These are phyloP conservation scores for Scutellaria galericulata DNA, from an alignment of 257 asterid species.

Conservation along the genomic window DNA sequence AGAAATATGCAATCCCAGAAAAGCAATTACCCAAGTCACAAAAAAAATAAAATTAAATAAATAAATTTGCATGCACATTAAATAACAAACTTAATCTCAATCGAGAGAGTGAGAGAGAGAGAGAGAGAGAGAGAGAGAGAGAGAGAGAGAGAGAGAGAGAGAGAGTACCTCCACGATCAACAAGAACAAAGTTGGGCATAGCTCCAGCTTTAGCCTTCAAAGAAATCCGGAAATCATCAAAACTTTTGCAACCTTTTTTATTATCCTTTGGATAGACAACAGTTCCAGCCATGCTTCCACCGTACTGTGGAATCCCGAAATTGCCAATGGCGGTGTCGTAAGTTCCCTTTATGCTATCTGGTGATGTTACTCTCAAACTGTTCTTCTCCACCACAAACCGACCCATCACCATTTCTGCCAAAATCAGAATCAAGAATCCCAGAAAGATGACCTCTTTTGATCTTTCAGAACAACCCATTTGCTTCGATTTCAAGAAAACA, in stretches of 20 bases:
- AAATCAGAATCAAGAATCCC: slow-evolving; percentile 48
- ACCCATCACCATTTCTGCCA: slow-evolving; percentile 55
- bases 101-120: not conserved
- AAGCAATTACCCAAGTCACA: not conserved
- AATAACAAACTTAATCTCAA: not conserved
- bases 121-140: not conserved
- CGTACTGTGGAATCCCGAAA: slow-evolving; percentile 93
- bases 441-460: slow-evolving; percentile 53
- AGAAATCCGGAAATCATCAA: slow-evolving; percentile 66
- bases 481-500: slow-evolving; percentile 21
- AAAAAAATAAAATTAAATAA: slow-evolving; percentile 22
- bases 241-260: slow-evolving; percentile 70
- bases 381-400: slow-evolving; percentile 93
- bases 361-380: slow-evolving; percentile 85
- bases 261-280: slow-evolving; percentile 74
- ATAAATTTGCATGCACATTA: not conserved
- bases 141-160: not conserved
- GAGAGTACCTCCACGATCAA: slow-evolving; percentile 89
- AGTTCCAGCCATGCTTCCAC: slow-evolving; percentile 91
- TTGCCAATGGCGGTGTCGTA: slow-evolving; percentile 90
- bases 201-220: slow-evolving; percentile 83
- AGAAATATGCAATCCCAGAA: slow-evolving; percentile 27
- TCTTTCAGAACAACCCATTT: slow-evolving; percentile 58
- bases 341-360: slow-evolving; percentile 75
- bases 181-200: slow-evolving; percentile 78